These are phyloP conservation scores for Akanthomyces lecanii DNA, from an alignment of 2,329 filamentous ascomycete species.

Conservation along the genomic window DNA sequence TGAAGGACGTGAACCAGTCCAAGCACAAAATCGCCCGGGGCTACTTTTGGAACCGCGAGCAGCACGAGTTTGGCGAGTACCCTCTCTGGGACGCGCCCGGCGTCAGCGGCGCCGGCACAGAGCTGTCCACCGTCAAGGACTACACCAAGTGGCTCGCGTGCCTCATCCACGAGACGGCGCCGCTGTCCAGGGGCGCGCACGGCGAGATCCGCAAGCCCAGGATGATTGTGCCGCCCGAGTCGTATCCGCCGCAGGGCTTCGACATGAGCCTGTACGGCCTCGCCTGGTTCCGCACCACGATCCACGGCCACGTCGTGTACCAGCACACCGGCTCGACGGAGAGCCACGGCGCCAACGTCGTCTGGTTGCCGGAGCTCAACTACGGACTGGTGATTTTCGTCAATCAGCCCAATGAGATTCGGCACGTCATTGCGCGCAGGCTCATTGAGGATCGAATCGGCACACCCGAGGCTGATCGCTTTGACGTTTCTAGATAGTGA, in stretches of 20 bases:
- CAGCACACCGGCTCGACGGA: slow-evolving; percentile 28
- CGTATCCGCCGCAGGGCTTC: slow-evolving; percentile 7
- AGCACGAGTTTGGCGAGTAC: slow-evolving; percentile 22
- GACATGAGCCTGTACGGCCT: slow-evolving; percentile 24
- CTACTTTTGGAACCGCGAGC: slow-evolving; percentile 36
- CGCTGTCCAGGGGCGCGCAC: slow-evolving; percentile 25
- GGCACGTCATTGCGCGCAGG: slow-evolving; percentile 24
- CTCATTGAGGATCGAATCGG: slow-evolving; percentile 30
- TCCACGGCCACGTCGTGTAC: slow-evolving; percentile 27
- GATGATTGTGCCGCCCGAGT: slow-evolving; percentile 27
- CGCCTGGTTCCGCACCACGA: slow-evolving; percentile 28
- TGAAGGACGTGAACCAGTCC: slow-evolving; percentile 25
- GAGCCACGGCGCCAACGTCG: slow-evolving; percentile 26
- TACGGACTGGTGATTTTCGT: slow-evolving; percentile 31
- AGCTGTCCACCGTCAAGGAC: slow-evolving; percentile 45
- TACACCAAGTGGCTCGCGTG: slow-evolving; percentile 49
- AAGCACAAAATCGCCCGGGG: slow-evolving; percentile 35
- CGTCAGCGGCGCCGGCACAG: slow-evolving; percentile 37
- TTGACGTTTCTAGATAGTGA: slow-evolving; percentile 22
- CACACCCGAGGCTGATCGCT: slow-evolving; percentile 22
- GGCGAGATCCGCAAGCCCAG: slow-evolving; percentile 28
- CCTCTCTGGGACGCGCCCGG: slow-evolving; percentile 27
- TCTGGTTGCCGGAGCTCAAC: slow-evolving; percentile 31
- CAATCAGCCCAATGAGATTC: slow-evolving; percentile 40
- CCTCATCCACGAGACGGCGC: slow-evolving; percentile 34